Percentiles rank a stretch among this genome's conserved stretches.
Evolutionary conservation across 2,329 filamentous ascomycete genomes (phyloP).

Genomic region (Tympanopsis confertula): DNA sequence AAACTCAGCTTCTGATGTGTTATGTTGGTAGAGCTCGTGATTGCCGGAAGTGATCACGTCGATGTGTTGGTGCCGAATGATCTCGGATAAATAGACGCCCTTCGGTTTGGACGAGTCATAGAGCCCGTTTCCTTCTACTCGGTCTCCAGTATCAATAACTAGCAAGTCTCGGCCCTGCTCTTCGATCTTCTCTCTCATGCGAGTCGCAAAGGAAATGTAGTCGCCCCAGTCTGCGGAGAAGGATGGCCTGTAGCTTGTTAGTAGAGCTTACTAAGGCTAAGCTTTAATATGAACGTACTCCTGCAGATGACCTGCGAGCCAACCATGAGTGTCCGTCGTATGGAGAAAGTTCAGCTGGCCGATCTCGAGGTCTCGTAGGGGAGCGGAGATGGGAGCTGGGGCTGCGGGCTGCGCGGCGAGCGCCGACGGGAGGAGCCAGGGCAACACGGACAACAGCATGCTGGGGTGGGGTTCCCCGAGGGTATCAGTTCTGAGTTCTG

Average conservation of each 20-base stretch:
- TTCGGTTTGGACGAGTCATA: conserved; percentile 85
- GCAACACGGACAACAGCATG: no score
- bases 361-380: conserved; percentile 76
- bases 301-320: conserved; percentile 85
- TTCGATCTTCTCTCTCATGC: conserved; percentile 70
- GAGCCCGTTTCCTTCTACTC: conserved; percentile 86
- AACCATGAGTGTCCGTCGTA: conserved; percentile 91
- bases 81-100: conserved; percentile 78
- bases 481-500: no score
- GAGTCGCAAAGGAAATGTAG: conserved; percentile 83
- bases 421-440: no score
- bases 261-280: not conserved
- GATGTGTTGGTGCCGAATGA: conserved; percentile 70
- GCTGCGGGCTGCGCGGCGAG: conserved; percentile 65
- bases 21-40: conserved; percentile 81
- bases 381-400: conserved; percentile 64
- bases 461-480: no score
- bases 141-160: conserved; percentile 90
- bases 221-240: conserved; percentile 97
- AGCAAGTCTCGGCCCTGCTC: conserved; percentile 70
- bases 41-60: conserved; percentile 84
- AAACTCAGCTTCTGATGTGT: conserved; percentile 69
- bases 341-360: conserved; percentile 96
- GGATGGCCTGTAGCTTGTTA: conserved; percentile 46
- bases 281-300: conserved; percentile 46